Evolutionary conservation across 2,329 filamentous ascomycete species (phyloP), one percentile per base, ranked within the genome.

Genomic region (Didymella lethalis): DNA sequence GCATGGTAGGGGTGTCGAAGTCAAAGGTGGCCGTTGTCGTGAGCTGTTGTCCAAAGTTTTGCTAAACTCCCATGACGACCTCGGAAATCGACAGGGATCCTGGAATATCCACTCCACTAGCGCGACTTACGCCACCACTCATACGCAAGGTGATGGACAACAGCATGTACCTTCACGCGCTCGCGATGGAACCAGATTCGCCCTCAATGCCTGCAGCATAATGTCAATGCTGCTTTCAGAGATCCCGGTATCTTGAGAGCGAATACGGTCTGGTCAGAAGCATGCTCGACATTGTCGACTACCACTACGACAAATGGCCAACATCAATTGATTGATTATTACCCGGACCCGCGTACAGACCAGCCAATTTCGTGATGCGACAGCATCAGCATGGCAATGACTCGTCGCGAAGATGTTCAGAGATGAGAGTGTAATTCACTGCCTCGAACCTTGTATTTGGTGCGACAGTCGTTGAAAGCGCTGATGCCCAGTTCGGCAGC

Each of bases 1-100:
- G 65, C 73, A 76, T 75, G 48, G 48, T 65, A 44, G 43, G 29
- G 40, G 26, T 25, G 25, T 41, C 14, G 20, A 32, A 28, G 14
- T 47, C 40, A 54, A 46, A 51, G 32, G 40, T 18, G 12, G 40
- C 11, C 28, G 43, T 38, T 16, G 48, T 57, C 34, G 48, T 47
- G 48, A 49, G 50, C 56, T 59, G 7, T 28, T 16, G 29, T 48
- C 47, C 25, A 50, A 56, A 56, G 53, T 56, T 56, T 56, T 47
- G 34, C 41, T 44, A 18, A 18, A 51, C 41, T 26, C 43, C 28
- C 14, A 43, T 26, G 14, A 41, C 34, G 23, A 52, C 32, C 46
- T 48, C 36, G 47, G 36, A 29, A 26, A 44, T 44, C 41, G 41
- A 44, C 41, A 44, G 25, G 41, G 41, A 28, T 44, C 23, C 18